phyloP scores from a whole-genome alignment of 495 filamentous ascomycete genomes.

The Penicillium pancosmium region DNA sequence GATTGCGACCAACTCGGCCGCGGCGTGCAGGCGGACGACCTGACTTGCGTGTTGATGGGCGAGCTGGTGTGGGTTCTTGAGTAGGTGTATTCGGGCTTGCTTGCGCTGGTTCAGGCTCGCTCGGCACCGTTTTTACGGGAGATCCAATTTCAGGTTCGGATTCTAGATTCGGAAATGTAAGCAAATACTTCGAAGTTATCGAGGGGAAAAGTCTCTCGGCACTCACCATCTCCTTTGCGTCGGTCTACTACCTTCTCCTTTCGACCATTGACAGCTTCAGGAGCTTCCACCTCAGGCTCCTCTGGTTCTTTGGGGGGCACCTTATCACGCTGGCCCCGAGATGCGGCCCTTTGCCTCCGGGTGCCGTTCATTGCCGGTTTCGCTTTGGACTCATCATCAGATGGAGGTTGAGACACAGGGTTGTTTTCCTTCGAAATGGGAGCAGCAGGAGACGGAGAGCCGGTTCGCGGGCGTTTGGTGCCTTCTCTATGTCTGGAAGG shows the following conservation, averaged over 20 bases:
- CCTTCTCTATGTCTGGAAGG: slow-evolving; percentile 54
- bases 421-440: slow-evolving; percentile 52
- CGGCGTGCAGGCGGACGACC: slow-evolving; percentile 64
- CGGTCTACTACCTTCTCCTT: slow-evolving; percentile 75
- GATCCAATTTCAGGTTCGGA: slow-evolving; percentile 44
- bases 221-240: slow-evolving; percentile 74
- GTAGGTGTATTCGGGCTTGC: slow-evolving; percentile 58
- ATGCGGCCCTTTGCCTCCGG: slow-evolving; percentile 67
- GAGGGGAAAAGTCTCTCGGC: neutral
- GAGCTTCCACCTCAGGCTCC: slow-evolving; percentile 66
- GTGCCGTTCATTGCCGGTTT: slow-evolving; percentile 50
- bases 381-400: slow-evolving; percentile 67
- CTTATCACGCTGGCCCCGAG: slow-evolving; percentile 71
- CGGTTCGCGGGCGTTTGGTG: slow-evolving; percentile 72
- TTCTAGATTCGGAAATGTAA: slow-evolving; percentile 27
- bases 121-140: slow-evolving; percentile 41
- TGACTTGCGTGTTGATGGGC: slow-evolving; percentile 64
- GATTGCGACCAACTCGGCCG: slow-evolving; percentile 78
- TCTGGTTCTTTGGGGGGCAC: slow-evolving; percentile 63
- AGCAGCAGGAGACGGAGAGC: slow-evolving; percentile 69
- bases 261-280: slow-evolving; percentile 71
- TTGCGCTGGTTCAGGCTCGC: slow-evolving; percentile 46
- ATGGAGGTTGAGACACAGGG: slow-evolving; percentile 57
- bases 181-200: slow-evolving; percentile 4
- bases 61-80: slow-evolving; percentile 42